A percentile compares a stretch with the other conserved stretches of the same genome.
These are phyloP conservation scores for Acanthamoeba triangularis DNA, from an alignment of 208 protist genomes.

Conservation along the genomic window DNA sequence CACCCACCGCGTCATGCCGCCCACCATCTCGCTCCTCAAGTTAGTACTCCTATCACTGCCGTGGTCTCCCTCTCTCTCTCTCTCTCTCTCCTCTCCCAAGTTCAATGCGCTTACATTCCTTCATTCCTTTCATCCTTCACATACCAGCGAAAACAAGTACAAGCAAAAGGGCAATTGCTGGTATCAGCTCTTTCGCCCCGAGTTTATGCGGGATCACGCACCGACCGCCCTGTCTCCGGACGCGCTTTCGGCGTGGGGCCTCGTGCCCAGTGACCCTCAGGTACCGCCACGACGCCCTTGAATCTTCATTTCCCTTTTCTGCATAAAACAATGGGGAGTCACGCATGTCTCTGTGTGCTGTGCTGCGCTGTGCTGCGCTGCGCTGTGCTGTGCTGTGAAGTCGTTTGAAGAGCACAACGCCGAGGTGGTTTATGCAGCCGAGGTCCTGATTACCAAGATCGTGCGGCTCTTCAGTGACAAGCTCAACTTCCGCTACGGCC, in stretches of 20 bases:
- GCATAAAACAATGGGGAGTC: no score
- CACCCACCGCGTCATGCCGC: conserved; percentile 81
- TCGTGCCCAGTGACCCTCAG: conserved; percentile 46
- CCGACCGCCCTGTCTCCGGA: neutral
- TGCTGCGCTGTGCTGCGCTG: neutral
- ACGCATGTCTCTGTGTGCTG: no score
- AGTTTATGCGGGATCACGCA: conserved; percentile 62
- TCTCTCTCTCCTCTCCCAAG: no score
- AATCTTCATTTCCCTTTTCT: neutral
- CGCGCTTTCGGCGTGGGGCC: conserved; percentile 44
- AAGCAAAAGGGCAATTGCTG: conserved; percentile 77
- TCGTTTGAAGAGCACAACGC: conserved; percentile 48
- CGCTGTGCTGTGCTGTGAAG: neutral
- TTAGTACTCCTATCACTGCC: no score
- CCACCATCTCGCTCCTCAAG: conserved; percentile 79
- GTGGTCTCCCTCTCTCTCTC: no score
- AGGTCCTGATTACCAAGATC: conserved; percentile 31
- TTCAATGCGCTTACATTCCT: neutral
- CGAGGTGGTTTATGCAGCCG: conserved; percentile 18
- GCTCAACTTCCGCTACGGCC: conserved; percentile 48
- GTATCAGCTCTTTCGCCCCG: conserved; percentile 62
- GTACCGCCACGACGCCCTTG: neutral
- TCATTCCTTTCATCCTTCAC: neutral
- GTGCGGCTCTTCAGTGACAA: conserved; percentile 52
- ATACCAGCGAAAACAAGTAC: conserved; percentile 46